phyloP scores from a whole-genome alignment of 805 yeast genomes.

The Pichia rugopelliculosa region DNA sequence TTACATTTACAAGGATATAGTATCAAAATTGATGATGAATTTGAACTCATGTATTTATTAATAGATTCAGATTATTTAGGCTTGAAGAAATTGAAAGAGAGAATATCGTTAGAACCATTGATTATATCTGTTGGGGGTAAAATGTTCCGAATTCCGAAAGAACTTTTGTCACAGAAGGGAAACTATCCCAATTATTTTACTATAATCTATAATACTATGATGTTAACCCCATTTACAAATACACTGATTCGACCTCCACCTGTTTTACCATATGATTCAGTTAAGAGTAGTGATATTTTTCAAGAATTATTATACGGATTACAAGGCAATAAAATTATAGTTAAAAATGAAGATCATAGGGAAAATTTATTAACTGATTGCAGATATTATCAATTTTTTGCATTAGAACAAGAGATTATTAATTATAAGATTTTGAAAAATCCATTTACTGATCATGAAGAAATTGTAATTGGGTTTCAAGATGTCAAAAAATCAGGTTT shows the following conservation, averaged over 20 bases:
- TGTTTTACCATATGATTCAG: slow-evolving; percentile 45
- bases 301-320: slow-evolving; percentile 47
- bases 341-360: slow-evolving; percentile 50
- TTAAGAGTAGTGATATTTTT: slow-evolving; percentile 49
- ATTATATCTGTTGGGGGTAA: slow-evolving; percentile 52
- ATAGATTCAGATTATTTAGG: slow-evolving; percentile 69
- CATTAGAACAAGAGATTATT: slow-evolving; percentile 64
- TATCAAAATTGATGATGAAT: slow-evolving; percentile 51
- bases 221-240: slow-evolving; percentile 37
- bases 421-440: slow-evolving; percentile 43
- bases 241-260: slow-evolving; percentile 71
- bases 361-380: slow-evolving; percentile 58
- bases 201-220: slow-evolving; percentile 46
- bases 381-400: slow-evolving; percentile 66
- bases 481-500: slow-evolving; percentile 39
- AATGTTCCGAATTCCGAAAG: slow-evolving; percentile 52
- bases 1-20: slow-evolving; percentile 78
- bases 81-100: slow-evolving; percentile 45
- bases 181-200: slow-evolving; percentile 75
- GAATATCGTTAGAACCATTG: slow-evolving; percentile 46
- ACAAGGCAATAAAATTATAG: slow-evolving; percentile 44
- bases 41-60: slow-evolving; percentile 52
- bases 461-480: slow-evolving; percentile 44
- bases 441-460: slow-evolving; percentile 45
- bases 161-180: slow-evolving; percentile 50